Base-by-base conservation (phyloP, 2,329 filamentous ascomycete genomes). In the Verticillium tricorpus region DNA sequence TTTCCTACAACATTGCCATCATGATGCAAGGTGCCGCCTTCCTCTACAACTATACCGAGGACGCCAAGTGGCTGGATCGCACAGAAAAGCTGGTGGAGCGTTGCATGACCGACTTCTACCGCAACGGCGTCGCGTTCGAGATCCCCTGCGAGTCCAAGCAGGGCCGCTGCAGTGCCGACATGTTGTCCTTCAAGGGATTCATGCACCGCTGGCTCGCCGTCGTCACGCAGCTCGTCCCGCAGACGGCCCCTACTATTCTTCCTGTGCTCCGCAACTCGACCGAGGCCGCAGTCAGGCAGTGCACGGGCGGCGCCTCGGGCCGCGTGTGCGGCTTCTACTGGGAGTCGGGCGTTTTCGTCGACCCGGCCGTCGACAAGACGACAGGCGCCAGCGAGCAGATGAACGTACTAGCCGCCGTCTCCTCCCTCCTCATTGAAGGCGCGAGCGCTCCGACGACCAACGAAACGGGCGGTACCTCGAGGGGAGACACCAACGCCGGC, bases 141-240 rank as follows among this genome's bases (percentile, higher is more conserved):
- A 75, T 85, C 2, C 79, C 86, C 14, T 94, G 91, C 75, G 89
- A 92, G 67, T 68, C 70, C 37, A 68, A 71, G 32, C 76, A 80
- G 2, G 75, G 70, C 25, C 81, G 76, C 22, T 94, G 91, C 78
- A 88, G 88, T 62, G 80, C 84, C 57, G 91, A 94, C 68, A 90
- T 92, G 80, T 74, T 85, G 63, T 85, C 85, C 1, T 93, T 89
- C 82, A 91, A 91, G 74, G 89, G 88, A 45, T 87, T 88, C 62
- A 78, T 91, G 19, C 81, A 86, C 67, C 83, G 87, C 50, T 90
- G 88, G 86, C 77, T 92, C 67, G 80, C 84, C 4, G 79, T 82
- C 25, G 80, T 84, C 1, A 82, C 85, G 2, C 80, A 88, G 66
- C 61, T 91, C n/a, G 87, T 85, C 0, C 89, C 89, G 0, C 81